phyloP scores from a whole-genome alignment of 2,329 filamentous ascomycete species.

The Calonectria pteridis region DNA sequence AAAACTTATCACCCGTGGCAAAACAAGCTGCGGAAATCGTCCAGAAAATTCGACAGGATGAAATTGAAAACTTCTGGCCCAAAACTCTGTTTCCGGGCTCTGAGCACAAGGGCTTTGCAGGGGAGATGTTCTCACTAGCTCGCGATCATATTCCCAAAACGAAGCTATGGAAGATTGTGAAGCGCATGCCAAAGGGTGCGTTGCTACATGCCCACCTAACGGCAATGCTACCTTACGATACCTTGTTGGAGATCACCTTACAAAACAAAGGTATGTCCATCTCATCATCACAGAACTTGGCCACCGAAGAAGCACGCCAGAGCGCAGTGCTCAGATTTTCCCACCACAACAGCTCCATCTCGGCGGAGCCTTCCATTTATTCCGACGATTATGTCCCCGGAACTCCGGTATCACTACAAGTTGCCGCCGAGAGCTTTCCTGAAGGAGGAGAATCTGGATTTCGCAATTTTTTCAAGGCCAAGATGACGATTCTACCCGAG shows the following conservation, averaged over 20 bases:
- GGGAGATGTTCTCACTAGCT: conserved; percentile 6
- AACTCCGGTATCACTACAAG: not conserved
- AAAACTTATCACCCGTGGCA: not conserved
- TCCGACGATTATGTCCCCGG: not conserved
- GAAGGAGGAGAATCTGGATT: not conserved
- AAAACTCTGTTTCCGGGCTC: not conserved
- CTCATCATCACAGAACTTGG: not conserved
- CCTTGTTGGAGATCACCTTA: not conserved
- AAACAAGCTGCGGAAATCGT: conserved; percentile 10
- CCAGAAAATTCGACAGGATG: not conserved
- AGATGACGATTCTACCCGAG: not conserved
- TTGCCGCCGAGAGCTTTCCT: not conserved
- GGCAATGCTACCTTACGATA: conserved; percentile 9
- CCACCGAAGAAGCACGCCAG: not conserved
- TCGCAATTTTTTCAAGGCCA: not conserved
- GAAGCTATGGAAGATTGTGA: conserved; percentile 15
- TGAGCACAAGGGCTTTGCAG: not conserved
- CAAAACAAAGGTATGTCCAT: conserved; percentile 6
- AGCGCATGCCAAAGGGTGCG: conserved; percentile 8
- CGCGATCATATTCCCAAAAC: conserved; percentile 4
- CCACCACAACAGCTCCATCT: not conserved
- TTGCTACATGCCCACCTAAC: conserved; percentile 10
- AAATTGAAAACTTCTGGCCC: conserved; percentile 7
- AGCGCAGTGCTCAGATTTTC: not conserved
- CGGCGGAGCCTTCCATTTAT: not conserved